Conservation (phyloP, 495 filamentous ascomycete species). For the Apodospora peruviana region DNA sequence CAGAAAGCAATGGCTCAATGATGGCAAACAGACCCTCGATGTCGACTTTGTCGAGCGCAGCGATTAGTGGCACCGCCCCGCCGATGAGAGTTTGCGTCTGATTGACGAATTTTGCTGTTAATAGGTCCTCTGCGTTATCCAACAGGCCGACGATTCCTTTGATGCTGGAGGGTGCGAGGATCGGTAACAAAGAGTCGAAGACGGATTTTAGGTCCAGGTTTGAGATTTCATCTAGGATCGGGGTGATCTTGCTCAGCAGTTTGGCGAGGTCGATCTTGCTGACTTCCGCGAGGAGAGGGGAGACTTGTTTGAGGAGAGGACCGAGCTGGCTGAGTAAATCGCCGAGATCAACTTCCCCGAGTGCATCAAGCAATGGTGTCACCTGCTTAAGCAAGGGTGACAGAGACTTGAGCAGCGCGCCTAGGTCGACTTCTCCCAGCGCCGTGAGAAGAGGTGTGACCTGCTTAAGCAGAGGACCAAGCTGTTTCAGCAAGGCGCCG, state of each 20-base stretch:
- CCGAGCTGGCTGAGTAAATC: not conserved
- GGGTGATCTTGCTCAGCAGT: conserved; percentile 26
- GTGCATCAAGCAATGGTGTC: conserved; percentile 6
- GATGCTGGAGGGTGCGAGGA: conserved; percentile 36
- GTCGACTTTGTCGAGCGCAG: conserved; percentile 31
- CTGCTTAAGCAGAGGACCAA: not conserved
- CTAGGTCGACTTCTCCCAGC: not conserved
- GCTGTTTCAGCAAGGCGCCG: not conserved
- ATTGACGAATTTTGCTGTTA: conserved; percentile 40
- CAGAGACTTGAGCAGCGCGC: conserved; percentile 13
- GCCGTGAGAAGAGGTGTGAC: not conserved
- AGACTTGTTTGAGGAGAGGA: conserved; percentile 15
- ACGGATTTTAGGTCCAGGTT: conserved; percentile 41
- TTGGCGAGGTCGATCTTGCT: conserved; percentile 31
- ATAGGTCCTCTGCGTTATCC: conserved; percentile 31
- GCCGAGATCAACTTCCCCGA: conserved; percentile 5
- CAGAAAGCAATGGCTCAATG: conserved; percentile 27
- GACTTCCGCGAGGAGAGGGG: conserved; percentile 28
- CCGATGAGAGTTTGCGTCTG: conserved; percentile 36
- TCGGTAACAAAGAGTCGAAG: conserved; percentile 32
- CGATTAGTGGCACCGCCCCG: conserved; percentile 28
- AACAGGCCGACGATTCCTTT: conserved; percentile 41
- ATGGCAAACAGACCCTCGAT: conserved; percentile 22
- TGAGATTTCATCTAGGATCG: conserved; percentile 33
- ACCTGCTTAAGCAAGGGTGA: conserved; percentile 17